Evolutionary conservation across 2,329 filamentous ascomycete species (phyloP).

Genomic region (Fusarium sp.): DNA sequence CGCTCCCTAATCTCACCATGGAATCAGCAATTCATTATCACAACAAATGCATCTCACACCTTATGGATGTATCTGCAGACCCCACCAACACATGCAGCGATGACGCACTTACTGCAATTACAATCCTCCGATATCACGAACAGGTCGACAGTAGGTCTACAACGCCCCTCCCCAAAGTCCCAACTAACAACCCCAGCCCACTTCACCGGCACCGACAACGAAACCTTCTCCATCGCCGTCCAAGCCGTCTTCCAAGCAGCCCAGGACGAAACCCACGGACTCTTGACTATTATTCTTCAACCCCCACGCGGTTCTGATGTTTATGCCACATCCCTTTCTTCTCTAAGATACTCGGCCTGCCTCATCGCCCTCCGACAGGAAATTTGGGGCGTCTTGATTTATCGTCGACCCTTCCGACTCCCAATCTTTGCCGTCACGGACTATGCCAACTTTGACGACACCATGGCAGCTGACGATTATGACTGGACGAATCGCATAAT

Average conservation of each 20-base stretch:
- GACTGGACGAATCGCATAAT: conserved; percentile 30
- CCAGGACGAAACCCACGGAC: conserved; percentile 9
- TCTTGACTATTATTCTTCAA: conserved; percentile 11
- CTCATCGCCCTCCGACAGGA: conserved; percentile 25
- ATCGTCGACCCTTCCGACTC: conserved; percentile 21
- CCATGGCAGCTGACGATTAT: conserved; percentile 11
- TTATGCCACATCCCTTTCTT: conserved; percentile 19
- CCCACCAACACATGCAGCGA: conserved; percentile 22
- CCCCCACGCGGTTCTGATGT: conserved; percentile 19
- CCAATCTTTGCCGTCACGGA: conserved; percentile 17
- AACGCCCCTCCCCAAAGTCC: too few relatives aligned
- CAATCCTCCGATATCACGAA: conserved; percentile 27
- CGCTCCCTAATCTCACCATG: conserved; percentile 15
- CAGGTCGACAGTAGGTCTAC: conserved; percentile 23
- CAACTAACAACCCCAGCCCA: not conserved
- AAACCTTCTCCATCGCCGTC: conserved; percentile 24
- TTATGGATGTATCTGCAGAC: conserved; percentile 28
- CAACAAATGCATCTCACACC: conserved; percentile 31
- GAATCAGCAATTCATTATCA: conserved; percentile 28
- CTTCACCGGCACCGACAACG: conserved; percentile 25
- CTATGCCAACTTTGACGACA: conserved; percentile 18
- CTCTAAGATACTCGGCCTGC: conserved; percentile 22
- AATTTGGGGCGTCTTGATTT: conserved; percentile 27
- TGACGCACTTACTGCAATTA: conserved; percentile 30
- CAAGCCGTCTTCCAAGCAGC: conserved; percentile 24